Evolutionary conservation across 192 early-diverging fungal genomes (phyloP).

Genomic region (Backusella australiensis): DNA sequence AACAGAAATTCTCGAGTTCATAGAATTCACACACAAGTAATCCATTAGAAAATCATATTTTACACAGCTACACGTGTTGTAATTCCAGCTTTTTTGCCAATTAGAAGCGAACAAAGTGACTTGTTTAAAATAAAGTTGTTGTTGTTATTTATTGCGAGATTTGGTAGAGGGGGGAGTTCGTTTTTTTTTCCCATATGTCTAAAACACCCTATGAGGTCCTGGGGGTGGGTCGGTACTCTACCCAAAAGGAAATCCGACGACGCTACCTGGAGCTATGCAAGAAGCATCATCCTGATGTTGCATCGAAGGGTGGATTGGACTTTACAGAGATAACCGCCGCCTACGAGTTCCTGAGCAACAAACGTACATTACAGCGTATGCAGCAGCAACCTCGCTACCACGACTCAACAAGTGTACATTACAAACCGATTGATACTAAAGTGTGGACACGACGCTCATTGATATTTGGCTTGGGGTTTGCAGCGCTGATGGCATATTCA

Average conservation of each 20-base stretch:
- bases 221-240: constrained; percentile 18
- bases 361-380: not conserved
- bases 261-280: constrained; percentile 27
- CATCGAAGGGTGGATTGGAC: not conserved
- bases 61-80: not conserved
- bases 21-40: not conserved
- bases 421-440: not conserved
- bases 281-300: constrained; percentile 29
- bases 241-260: constrained; percentile 22
- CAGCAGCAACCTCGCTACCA: not conserved
- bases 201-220: constrained; percentile 30
- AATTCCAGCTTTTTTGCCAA: not conserved
- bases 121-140: not conserved
- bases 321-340: constrained; percentile 31
- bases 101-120: not conserved
- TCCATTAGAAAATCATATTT: not conserved
- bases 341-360: constrained; percentile 20
- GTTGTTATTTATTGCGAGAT: not conserved
- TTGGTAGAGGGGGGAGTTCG: not conserved
- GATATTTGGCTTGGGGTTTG: not conserved
- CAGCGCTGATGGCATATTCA: not conserved
- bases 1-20: not conserved
- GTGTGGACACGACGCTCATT: not conserved
- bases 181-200: constrained; percentile 4
- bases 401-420: not conserved